Evolutionary conservation across 148 eudicot species (phyloP).

Genomic region (Amaranthus cruentus): DNA sequence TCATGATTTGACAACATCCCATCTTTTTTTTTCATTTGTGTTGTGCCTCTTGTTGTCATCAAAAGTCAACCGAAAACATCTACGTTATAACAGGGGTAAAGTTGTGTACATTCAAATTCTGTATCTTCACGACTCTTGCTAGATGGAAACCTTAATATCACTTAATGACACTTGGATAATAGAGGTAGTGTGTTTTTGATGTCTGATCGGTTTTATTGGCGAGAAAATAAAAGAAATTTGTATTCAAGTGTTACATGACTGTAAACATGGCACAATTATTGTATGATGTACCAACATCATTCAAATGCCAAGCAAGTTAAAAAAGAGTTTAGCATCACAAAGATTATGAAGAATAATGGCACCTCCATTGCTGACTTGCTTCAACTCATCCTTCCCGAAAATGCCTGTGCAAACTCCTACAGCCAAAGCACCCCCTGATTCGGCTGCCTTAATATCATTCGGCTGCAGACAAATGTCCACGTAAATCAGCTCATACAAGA

Average conservation of each 20-base stretch:
- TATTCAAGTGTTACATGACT: not conserved
- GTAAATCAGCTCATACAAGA: not conserved
- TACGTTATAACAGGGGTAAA: too few relatives aligned
- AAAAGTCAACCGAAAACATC: too few relatives aligned
- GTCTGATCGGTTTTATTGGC: not conserved
- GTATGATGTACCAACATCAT: not conserved
- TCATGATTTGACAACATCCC: slow-evolving; percentile 9
- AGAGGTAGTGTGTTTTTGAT: too few relatives aligned
- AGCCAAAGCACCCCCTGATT: slow-evolving; percentile 18
- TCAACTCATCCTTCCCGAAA: slow-evolving; percentile 19
- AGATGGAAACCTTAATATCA: too few relatives aligned
- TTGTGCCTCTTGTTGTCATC: not conserved
- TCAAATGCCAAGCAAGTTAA: slow-evolving; percentile 14
- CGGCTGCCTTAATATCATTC: slow-evolving; percentile 18
- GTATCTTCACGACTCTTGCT: too few relatives aligned
- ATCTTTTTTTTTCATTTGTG: not conserved
- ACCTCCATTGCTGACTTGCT: slow-evolving; percentile 20
- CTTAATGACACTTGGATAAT: too few relatives aligned
- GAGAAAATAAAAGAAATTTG: not conserved
- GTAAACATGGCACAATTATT: not conserved
- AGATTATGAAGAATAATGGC: slow-evolving; percentile 22
- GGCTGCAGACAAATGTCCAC: slow-evolving; percentile 11
- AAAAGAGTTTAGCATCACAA: slow-evolving; percentile 11
- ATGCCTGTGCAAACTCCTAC: slow-evolving; percentile 23
- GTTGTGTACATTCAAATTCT: too few relatives aligned